Evolutionary conservation across 2,329 filamentous ascomycete species (phyloP).

Genomic region (Talaromyces verruculosus): DNA sequence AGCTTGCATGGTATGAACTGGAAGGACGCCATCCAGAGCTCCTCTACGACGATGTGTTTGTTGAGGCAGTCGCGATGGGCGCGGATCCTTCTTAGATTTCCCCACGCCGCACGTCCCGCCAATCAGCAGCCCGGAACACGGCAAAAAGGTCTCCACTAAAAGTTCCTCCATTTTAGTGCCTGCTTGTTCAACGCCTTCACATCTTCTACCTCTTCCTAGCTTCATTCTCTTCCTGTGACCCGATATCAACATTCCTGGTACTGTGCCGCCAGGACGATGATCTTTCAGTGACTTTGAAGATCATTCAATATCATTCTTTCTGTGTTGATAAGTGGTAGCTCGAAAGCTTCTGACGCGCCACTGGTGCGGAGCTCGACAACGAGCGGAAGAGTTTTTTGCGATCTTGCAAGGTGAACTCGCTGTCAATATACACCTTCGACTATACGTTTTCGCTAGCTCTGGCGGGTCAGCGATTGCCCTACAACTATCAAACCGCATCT

Average conservation of each 20-base stretch:
- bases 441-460: background rate
- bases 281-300: background rate
- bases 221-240: background rate
- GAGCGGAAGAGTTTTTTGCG: conserved; percentile 21
- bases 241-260: conserved; percentile 4
- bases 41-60: background rate
- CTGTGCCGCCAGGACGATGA: conserved; percentile 6
- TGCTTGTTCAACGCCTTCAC: conserved; percentile 6
- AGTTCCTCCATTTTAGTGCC: conserved; percentile 13
- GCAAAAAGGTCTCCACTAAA: conserved; percentile 17
- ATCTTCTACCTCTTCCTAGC: conserved; percentile 6
- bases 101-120: conserved; percentile 12
- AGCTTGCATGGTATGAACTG: conserved; percentile 19
- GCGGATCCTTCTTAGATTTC: conserved; percentile 7
- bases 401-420: background rate
- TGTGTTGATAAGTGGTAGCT: conserved; percentile 10
- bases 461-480: background rate
- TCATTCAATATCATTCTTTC: background rate
- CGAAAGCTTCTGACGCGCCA: conserved; percentile 20
- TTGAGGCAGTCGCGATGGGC: background rate
- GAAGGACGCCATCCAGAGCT: conserved; percentile 8
- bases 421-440: background rate
- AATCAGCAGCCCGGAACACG: conserved; percentile 10
- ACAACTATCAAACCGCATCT: too few relatives aligned
- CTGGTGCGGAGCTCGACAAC: conserved; percentile 20